These are phyloP conservation scores for Mycena epipterygia DNA, from an alignment of 768 basidiomycete species.

Conservation along the genomic window DNA sequence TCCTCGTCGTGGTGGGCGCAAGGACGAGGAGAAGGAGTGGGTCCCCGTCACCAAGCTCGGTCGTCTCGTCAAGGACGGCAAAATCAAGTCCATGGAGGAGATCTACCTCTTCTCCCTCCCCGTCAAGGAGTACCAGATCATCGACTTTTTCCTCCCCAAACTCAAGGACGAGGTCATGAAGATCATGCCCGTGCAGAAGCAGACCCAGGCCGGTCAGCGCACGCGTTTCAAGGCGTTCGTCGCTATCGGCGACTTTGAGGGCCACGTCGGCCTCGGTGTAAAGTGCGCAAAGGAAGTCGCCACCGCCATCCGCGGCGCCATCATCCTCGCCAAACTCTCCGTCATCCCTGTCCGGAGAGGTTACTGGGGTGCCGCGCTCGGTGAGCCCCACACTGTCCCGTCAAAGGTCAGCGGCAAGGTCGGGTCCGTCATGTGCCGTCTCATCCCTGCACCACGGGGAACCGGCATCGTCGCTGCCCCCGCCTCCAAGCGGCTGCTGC, in stretches of 20 bases:
- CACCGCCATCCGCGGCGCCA: slow-evolving; percentile 98
- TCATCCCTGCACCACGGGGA: slow-evolving; percentile 98
- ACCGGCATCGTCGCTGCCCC: slow-evolving; percentile 99
- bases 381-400: slow-evolving; percentile 99
- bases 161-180: slow-evolving; percentile 99
- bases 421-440: slow-evolving; percentile 98
- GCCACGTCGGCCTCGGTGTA: slow-evolving; percentile 99
- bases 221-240: slow-evolving; percentile 99
- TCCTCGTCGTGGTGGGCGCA: slow-evolving; percentile 95
- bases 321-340: slow-evolving; percentile 98
- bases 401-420: slow-evolving; percentile 99
- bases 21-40: slow-evolving; percentile 99
- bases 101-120: slow-evolving; percentile 99
- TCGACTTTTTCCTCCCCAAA: slow-evolving; percentile 99
- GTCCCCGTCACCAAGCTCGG: slow-evolving; percentile 99
- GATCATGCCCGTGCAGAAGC: slow-evolving; percentile 99
- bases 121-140: slow-evolving; percentile 99
- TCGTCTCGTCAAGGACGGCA: slow-evolving; percentile 98
- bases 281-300: slow-evolving; percentile 99
- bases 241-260: slow-evolving; percentile 98
- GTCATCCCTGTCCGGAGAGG: slow-evolving; percentile 98
- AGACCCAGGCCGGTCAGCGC: slow-evolving; percentile 99
- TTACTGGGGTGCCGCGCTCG: slow-evolving; percentile 99
- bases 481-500: slow-evolving; percentile 95
- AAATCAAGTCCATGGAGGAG: slow-evolving; percentile 99